phyloP scores from a whole-genome alignment of 352 stramenopile species.

The Phytophthora fragariaefolia region DNA sequence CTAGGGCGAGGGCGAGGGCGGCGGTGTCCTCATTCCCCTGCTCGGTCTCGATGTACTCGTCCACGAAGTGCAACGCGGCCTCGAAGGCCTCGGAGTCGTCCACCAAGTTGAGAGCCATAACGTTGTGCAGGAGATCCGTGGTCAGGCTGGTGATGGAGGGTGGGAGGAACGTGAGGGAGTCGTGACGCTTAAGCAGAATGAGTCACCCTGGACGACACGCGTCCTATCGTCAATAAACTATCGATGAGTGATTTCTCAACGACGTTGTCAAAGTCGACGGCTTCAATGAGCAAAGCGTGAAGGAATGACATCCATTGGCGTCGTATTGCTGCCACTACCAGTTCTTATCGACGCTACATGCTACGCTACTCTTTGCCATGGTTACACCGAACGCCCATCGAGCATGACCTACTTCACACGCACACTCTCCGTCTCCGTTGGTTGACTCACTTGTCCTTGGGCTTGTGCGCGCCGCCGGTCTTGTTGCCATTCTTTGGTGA shows the following conservation, averaged over 20 bases:
- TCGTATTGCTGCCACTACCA: neutral
- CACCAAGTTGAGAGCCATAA: constrained; percentile 32
- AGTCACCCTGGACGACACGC: too few relatives aligned
- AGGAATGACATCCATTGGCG: neutral
- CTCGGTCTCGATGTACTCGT: constrained; percentile 24
- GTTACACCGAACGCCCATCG: neutral
- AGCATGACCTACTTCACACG: neutral
- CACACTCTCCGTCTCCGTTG: neutral
- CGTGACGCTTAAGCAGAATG: too few relatives aligned
- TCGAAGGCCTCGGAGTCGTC: constrained; percentile 40
- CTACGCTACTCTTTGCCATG: neutral
- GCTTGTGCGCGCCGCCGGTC: neutral
- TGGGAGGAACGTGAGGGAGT: too few relatives aligned
- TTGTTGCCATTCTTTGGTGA: too few relatives aligned
- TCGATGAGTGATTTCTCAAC: too few relatives aligned
- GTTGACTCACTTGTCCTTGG: neutral
- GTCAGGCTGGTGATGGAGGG: too few relatives aligned
- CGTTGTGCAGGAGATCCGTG: too few relatives aligned
- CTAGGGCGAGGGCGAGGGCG: constrained; percentile 14
- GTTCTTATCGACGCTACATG: neutral
- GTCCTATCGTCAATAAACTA: too few relatives aligned
- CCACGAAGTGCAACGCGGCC: constrained; percentile 43
- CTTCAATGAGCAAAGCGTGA: too few relatives aligned
- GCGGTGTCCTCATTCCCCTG: constrained; percentile 4
- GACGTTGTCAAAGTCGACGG: too few relatives aligned